phyloP scores from a whole-genome alignment of 208 protist genomes.

The Angomonas deanei region DNA sequence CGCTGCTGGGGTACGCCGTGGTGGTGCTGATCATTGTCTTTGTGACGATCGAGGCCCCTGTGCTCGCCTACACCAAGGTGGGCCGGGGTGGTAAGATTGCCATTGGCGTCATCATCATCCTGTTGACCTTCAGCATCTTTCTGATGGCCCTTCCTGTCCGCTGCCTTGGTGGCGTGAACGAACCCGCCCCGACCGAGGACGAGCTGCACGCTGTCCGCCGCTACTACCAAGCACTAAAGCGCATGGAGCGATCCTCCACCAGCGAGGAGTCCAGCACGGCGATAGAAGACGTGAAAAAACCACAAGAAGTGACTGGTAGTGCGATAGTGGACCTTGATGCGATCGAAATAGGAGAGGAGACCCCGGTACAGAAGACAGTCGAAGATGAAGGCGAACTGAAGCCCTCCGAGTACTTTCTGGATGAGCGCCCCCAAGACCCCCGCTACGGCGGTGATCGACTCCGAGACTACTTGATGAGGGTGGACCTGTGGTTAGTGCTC shows the following conservation, averaged over 20 bases:
- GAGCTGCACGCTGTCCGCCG: constrained; percentile 2
- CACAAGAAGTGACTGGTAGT: neutral
- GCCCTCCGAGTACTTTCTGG: neutral
- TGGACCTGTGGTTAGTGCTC: constrained; percentile 45
- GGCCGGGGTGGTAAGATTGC: constrained; percentile 15
- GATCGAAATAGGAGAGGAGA: neutral
- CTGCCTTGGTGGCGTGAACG: constrained; percentile 39
- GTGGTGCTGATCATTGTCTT: constrained; percentile 40
- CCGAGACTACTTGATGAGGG: constrained; percentile 25
- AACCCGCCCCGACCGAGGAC: constrained; percentile 15
- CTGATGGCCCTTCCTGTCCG: constrained; percentile 34
- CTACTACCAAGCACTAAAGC: neutral
- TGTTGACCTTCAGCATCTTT: constrained; percentile 29
- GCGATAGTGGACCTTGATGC: neutral
- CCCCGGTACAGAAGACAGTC: no score
- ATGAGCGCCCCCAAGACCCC: constrained; percentile 27
- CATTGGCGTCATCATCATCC: constrained; percentile 24
- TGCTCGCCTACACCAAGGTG: constrained; percentile 36
- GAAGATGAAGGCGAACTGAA: no score
- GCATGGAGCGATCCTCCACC: neutral
- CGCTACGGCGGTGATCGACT: constrained; percentile 24
- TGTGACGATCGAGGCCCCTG: constrained; percentile 43
- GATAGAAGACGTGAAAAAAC: neutral
- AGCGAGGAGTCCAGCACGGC: neutral
- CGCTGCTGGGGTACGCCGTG: constrained; percentile 36